phyloP scores from a whole-genome alignment of 345 rosid species.

The Limnanthes douglasii region DNA sequence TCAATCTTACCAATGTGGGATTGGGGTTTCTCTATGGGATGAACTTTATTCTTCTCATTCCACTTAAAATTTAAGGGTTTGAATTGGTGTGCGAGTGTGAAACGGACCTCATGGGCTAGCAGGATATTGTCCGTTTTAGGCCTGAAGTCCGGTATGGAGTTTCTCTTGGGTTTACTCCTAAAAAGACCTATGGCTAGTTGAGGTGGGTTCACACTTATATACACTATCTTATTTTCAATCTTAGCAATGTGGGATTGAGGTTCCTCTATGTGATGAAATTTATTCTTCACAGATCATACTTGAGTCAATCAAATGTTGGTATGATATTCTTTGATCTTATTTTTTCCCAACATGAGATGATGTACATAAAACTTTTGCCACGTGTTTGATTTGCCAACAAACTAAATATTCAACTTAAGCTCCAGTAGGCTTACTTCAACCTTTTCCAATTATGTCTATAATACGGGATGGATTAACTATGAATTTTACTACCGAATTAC shows the following conservation, averaged over 20 bases:
- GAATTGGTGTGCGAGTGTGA: neutral
- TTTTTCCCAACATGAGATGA: neutral
- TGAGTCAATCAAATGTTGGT: neutral
- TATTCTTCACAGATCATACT: too few relatives aligned
- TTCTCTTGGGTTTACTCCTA: neutral
- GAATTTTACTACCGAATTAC: neutral
- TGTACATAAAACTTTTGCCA: neutral
- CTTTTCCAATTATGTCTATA: neutral
- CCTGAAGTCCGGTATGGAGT: neutral
- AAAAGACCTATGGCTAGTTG: neutral
- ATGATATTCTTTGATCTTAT: neutral
- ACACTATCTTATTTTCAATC: too few relatives aligned
- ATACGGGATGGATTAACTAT: neutral
- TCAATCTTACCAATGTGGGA: too few relatives aligned
- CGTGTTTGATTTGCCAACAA: neutral
- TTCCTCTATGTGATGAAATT: too few relatives aligned
- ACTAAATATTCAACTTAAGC: neutral
- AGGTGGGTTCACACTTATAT: too few relatives aligned
- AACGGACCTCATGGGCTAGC: neutral
- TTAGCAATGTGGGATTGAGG: too few relatives aligned
- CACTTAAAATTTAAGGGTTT: too few relatives aligned
- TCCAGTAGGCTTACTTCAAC: neutral
- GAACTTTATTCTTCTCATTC: too few relatives aligned
- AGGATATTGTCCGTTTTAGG: too few relatives aligned
- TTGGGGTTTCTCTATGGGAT: too few relatives aligned